These are phyloP conservation scores for Syncephalastrum monosporum DNA, from an alignment of 371 early-diverging fungal genomes.

Conservation along the genomic window DNA sequence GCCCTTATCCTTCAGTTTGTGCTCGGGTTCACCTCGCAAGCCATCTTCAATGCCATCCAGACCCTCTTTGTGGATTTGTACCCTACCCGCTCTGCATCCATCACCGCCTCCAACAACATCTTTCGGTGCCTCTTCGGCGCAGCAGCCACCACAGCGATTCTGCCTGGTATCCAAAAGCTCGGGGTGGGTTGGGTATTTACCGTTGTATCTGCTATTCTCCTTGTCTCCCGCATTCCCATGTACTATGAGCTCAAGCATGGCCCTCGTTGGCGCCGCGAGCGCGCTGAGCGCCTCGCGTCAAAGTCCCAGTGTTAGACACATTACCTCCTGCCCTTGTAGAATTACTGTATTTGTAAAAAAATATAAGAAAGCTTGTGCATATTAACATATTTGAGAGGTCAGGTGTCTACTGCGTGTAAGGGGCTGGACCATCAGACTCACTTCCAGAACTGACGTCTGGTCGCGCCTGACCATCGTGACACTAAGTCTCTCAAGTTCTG, in stretches of 20 bases:
- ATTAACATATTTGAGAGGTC: no score
- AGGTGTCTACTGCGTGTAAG: no score
- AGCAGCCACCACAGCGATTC: conserved; percentile 20
- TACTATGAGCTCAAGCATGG: conserved; percentile 28
- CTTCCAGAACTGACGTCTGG: no score
- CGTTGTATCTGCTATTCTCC: conserved; percentile 22
- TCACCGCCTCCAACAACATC: conserved; percentile 41
- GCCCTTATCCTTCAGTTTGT: conserved; percentile 29
- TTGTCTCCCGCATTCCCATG: conserved; percentile 27
- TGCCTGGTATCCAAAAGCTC: conserved; percentile 26
- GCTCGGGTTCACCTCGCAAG: conserved; percentile 27
- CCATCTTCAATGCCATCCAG: conserved; percentile 33
- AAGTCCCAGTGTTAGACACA: no score
- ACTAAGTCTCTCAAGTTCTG: no score
- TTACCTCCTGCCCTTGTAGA: no score
- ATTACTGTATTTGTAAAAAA: no score
- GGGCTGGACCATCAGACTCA: no score
- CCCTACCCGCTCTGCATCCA: conserved; percentile 39
- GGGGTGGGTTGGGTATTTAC: conserved; percentile 45
- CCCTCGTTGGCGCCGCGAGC: conserved; percentile 31
- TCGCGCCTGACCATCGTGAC: no score
- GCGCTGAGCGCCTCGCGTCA: conserved; percentile 10
- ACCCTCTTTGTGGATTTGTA: conserved; percentile 45
- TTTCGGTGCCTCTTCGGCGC: conserved; percentile 41
- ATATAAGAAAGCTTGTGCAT: no score